Conservation (phyloP, 371 early-diverging fungal species). For the Cokeromyces recurvatus region DNA sequence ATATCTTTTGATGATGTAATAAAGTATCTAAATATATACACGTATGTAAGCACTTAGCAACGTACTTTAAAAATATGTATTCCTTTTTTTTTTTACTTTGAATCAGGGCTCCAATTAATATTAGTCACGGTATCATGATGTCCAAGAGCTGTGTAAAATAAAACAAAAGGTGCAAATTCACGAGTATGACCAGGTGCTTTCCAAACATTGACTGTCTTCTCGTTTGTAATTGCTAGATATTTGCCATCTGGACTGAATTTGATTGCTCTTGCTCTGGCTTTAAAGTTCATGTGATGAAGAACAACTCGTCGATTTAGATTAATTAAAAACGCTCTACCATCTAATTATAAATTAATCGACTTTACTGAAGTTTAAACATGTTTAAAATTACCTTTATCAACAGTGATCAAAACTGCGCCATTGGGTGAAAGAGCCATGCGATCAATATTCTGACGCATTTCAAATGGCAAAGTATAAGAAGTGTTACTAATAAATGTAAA, state of each 20-base stretch:
- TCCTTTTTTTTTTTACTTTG: conserved; percentile 31
- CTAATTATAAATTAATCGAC: conserved; percentile 27
- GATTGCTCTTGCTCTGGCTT: conserved; percentile 70
- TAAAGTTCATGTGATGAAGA: conserved; percentile 87
- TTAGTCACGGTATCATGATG: conserved; percentile 88
- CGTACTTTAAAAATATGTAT: background rate
- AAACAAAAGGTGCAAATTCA: conserved; percentile 90
- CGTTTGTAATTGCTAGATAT: conserved; percentile 83
- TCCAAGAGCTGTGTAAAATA: conserved; percentile 72
- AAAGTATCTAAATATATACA: conserved; percentile 51
- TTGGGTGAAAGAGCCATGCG: conserved; percentile 89
- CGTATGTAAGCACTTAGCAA: background rate
- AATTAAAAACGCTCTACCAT: conserved; percentile 84
- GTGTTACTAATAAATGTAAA: conserved; percentile 64
- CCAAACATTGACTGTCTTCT: conserved; percentile 89
- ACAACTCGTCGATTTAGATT: conserved; percentile 81
- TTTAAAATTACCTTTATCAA: conserved; percentile 76
- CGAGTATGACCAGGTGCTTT: conserved; percentile 85
- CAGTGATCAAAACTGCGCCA: conserved; percentile 77
- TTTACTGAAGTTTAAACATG: background rate
- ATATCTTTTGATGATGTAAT: conserved; percentile 88
- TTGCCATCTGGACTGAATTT: conserved; percentile 80
- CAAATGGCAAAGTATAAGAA: conserved; percentile 88
- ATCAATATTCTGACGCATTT: conserved; percentile 85
- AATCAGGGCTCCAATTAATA: conserved; percentile 86